phyloP scores from a whole-genome alignment of 1,139 yeast species.

The Suhomyces yuchorum region DNA sequence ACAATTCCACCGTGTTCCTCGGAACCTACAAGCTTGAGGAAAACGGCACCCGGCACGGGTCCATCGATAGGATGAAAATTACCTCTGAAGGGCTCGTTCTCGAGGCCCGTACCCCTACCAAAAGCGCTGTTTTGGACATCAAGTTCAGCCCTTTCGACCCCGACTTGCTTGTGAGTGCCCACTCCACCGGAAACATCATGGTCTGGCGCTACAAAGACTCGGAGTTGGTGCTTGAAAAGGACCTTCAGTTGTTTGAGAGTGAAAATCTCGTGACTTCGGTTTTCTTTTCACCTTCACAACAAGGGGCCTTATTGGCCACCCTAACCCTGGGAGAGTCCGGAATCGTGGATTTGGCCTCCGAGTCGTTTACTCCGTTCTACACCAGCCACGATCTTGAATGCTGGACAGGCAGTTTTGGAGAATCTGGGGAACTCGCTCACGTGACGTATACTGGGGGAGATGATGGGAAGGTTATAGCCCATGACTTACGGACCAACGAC shows the following conservation, averaged over 20 bases:
- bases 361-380: slow-evolving; percentile 20
- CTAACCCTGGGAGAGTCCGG: slow-evolving; percentile 60
- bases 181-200: slow-evolving; percentile 74
- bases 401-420: slow-evolving; percentile 85
- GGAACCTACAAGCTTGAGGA: slow-evolving; percentile 81
- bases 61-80: slow-evolving; percentile 62
- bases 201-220: slow-evolving; percentile 54
- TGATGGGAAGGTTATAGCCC: slow-evolving; percentile 74
- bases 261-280: slow-evolving; percentile 65
- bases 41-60: slow-evolving; percentile 64
- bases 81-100: slow-evolving; percentile 21
- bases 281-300: slow-evolving; percentile 52
- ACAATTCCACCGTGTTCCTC: slow-evolving; percentile 51
- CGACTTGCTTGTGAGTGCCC: slow-evolving; percentile 59
- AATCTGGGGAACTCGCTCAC: slow-evolving; percentile 50
- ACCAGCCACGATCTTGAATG: slow-evolving; percentile 71
- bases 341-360: slow-evolving; percentile 29
- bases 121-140: slow-evolving; percentile 76
- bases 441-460: slow-evolving; percentile 91
- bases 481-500: slow-evolving; percentile 57
- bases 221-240: slow-evolving; percentile 17
- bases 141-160: slow-evolving; percentile 61
- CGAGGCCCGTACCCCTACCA: slow-evolving; percentile 34
- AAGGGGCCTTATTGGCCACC: slow-evolving; percentile 47
- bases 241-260: slow-evolving; percentile 47